Evolutionary conservation across 352 stramenopile genomes (phyloP).

Genomic region (Phytopythium sindhum): DNA sequence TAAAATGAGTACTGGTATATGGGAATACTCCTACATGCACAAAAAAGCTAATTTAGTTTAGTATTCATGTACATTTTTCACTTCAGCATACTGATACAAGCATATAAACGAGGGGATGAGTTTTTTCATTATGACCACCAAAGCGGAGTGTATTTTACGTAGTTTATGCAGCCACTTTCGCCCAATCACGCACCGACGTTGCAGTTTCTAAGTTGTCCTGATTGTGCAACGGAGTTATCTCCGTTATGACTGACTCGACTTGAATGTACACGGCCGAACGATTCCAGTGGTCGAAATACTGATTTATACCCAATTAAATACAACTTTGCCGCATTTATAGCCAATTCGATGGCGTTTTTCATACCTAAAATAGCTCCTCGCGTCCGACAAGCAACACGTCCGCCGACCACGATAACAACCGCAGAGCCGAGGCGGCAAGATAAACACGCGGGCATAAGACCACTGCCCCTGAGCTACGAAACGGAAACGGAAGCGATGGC

Average conservation of each 20-base stretch:
- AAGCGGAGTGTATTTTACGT: background rate
- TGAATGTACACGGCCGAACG: background rate
- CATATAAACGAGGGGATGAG: too few species aligned
- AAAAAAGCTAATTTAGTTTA: too few species aligned
- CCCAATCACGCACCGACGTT: background rate
- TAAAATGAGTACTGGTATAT: too few species aligned
- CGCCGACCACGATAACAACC: background rate
- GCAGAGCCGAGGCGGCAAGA: too few species aligned
- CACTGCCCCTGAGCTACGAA: too few species aligned
- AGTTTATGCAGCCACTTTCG: background rate
- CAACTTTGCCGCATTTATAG: background rate
- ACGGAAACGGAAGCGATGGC: background rate
- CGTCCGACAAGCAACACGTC: background rate
- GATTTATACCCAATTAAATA: background rate
- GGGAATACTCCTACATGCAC: too few species aligned
- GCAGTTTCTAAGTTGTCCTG: background rate
- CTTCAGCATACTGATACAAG: too few species aligned
- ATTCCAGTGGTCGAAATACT: background rate
- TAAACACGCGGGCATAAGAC: background rate
- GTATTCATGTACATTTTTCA: too few species aligned
- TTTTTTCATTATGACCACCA: too few species aligned
- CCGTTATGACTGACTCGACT: background rate
- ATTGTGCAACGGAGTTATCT: too few species aligned
- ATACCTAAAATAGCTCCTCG: background rate
- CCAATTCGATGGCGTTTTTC: background rate